Evolutionary conservation across 164 flowering plant species (phyloP).

Genomic region (Sedum album): DNA sequence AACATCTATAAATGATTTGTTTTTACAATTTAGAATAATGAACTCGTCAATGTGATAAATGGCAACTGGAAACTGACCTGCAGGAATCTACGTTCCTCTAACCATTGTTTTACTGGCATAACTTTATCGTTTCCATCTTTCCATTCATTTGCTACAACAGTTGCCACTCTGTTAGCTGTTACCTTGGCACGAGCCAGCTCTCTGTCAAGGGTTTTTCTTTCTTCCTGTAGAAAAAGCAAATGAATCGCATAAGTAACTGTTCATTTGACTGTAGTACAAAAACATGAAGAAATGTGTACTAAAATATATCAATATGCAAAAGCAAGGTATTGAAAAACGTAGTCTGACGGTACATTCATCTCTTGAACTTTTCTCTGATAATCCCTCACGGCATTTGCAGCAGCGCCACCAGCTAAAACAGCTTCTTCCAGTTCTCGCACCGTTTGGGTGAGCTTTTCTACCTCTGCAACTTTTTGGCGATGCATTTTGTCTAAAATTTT

Average conservation of each 20-base stretch:
- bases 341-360: conserved; percentile 44
- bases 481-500: conserved; percentile 67
- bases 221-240: conserved; percentile 36
- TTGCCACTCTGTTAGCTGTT: conserved; percentile 71
- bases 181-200: conserved; percentile 81
- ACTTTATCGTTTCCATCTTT: conserved; percentile 84
- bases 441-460: conserved; percentile 64
- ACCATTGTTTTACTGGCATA: conserved; percentile 87
- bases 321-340: not conserved
- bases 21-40: not conserved
- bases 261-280: not conserved
- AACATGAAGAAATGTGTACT: not conserved
- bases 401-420: conserved; percentile 69
- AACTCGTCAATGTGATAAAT: not conserved
- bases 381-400: conserved; percentile 74
- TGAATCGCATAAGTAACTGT: conserved; percentile 5
- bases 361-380: conserved; percentile 63
- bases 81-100: conserved; percentile 61
- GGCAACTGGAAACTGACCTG: conserved; percentile 35
- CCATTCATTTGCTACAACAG: conserved; percentile 87
- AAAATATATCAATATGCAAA: not conserved
- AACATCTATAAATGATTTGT: not conserved
- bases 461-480: conserved; percentile 60
- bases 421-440: conserved; percentile 72
- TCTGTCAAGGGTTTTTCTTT: conserved; percentile 56